Conservation (phyloP, 345 rosid species). For the Populus ilicifolia region DNA sequence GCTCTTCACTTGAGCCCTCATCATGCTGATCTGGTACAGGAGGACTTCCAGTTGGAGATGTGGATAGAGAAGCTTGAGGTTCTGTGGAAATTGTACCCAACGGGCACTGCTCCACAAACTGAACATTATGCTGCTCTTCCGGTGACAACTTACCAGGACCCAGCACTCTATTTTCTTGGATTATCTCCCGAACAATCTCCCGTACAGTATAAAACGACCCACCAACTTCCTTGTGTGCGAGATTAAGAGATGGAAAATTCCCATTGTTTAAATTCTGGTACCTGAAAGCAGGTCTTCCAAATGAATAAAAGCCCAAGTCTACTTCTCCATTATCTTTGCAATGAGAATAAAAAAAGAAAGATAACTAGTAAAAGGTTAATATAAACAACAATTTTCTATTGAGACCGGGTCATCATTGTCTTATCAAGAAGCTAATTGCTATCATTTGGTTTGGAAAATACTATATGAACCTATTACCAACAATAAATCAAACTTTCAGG, state of each 20-base stretch:
- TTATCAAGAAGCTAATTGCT: not conserved
- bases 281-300: constrained; percentile 39
- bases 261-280: constrained; percentile 70
- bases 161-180: constrained; percentile 92
- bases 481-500: not conserved
- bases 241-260: constrained; percentile 70
- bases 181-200: constrained; percentile 92
- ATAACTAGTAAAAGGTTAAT: not conserved
- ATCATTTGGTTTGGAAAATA: not conserved
- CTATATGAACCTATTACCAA: not conserved
- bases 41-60: constrained; percentile 37
- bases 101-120: constrained; percentile 42
- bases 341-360: not conserved
- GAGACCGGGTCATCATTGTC: not conserved
- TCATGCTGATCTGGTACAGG: constrained; percentile 24
- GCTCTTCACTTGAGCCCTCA: constrained; percentile 20
- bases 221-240: constrained; percentile 92
- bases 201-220: constrained; percentile 91
- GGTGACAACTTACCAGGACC: constrained; percentile 62
- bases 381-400: not conserved
- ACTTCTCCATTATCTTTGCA: not conserved
- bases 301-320: constrained; percentile 2
- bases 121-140: constrained; percentile 34
- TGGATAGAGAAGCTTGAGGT: constrained; percentile 37
- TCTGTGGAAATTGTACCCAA: constrained; percentile 54